A percentile compares a stretch with the other conserved stretches of the same genome.
Evolutionary conservation across 768 basidiomycete genomes (phyloP).

Genomic region (Chalciporus pseudorubinellus): DNA sequence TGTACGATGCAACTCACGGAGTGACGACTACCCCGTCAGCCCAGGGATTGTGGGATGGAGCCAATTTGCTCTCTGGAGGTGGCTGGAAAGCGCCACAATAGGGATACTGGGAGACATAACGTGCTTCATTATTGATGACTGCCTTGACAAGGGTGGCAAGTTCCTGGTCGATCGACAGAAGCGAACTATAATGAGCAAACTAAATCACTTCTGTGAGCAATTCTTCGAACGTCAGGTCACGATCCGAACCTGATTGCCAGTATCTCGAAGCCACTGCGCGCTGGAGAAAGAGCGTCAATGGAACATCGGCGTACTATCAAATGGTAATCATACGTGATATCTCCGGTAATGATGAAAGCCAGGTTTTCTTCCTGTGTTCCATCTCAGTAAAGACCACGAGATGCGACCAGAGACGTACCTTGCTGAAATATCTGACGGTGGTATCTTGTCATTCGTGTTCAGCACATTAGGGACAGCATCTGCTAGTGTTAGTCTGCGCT

Average conservation of each 20-base stretch:
- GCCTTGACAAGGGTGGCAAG: constrained; percentile 69
- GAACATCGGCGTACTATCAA: not conserved
- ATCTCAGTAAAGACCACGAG: constrained; percentile 3
- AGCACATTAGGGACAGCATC: not conserved
- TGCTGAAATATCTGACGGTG: constrained; percentile 72
- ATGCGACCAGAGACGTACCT: constrained; percentile 35
- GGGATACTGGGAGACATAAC: constrained; percentile 68
- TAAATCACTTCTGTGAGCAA: constrained; percentile 26
- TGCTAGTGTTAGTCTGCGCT: constrained; percentile 10
- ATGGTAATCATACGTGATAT: constrained; percentile 61
- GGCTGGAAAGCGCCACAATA: constrained; percentile 85
- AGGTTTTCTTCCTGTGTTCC: constrained; percentile 56
- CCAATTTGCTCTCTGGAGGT: constrained; percentile 68
- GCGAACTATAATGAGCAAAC: constrained; percentile 68
- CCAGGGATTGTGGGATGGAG: constrained; percentile 63
- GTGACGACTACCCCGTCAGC: constrained; percentile 69
- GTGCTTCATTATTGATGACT: constrained; percentile 80
- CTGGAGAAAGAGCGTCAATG: constrained; percentile 34
- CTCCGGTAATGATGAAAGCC: constrained; percentile 80
- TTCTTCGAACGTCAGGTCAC: not conserved
- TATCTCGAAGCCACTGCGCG: constrained; percentile 83
- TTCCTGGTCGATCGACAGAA: constrained; percentile 55
- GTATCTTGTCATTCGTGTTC: constrained; percentile 49
- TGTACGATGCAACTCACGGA: constrained; percentile 49
- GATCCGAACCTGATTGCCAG: constrained; percentile 63